These are phyloP conservation scores for Sarocladium brachiariae DNA, from an alignment of 2,329 filamentous ascomycete species.

Conservation along the genomic window DNA sequence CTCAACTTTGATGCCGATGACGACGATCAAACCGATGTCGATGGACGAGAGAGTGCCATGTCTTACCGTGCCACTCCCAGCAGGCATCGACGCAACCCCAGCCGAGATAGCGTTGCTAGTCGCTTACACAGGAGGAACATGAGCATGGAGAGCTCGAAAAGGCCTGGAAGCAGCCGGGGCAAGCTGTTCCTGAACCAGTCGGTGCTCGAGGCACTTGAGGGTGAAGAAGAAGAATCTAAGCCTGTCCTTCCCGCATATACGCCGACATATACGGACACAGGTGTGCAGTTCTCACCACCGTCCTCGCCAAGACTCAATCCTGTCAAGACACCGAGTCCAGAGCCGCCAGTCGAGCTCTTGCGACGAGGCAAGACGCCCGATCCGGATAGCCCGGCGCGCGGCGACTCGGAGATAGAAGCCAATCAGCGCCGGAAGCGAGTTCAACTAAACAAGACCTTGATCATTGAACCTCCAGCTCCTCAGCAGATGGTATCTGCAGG, in stretches of 20 bases:
- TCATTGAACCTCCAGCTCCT: constrained; percentile 36
- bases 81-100: constrained; percentile 46
- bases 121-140: constrained; percentile 47
- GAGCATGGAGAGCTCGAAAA: constrained; percentile 51
- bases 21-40: constrained; percentile 61
- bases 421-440: constrained; percentile 69
- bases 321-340: constrained; percentile 33
- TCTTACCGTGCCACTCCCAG: constrained; percentile 36
- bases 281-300: constrained; percentile 77
- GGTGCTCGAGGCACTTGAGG: constrained; percentile 50
- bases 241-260: background rate
- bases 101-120: constrained; percentile 47
- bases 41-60: constrained; percentile 57
- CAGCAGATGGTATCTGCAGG: constrained; percentile 57
- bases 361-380: constrained; percentile 29
- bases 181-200: constrained; percentile 46
- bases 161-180: constrained; percentile 48
- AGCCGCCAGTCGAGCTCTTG: constrained; percentile 23
- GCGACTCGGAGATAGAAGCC: constrained; percentile 58
- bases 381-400: constrained; percentile 34
- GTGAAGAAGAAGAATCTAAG: constrained; percentile 35
- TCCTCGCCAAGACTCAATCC: constrained; percentile 56
- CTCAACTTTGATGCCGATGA: constrained; percentile 81
- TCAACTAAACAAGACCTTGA: constrained; percentile 42
- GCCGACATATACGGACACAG: constrained; percentile 63